phyloP scores from a whole-genome alignment of 108 stramenopile species.

The Conticribra guillardii region DNA sequence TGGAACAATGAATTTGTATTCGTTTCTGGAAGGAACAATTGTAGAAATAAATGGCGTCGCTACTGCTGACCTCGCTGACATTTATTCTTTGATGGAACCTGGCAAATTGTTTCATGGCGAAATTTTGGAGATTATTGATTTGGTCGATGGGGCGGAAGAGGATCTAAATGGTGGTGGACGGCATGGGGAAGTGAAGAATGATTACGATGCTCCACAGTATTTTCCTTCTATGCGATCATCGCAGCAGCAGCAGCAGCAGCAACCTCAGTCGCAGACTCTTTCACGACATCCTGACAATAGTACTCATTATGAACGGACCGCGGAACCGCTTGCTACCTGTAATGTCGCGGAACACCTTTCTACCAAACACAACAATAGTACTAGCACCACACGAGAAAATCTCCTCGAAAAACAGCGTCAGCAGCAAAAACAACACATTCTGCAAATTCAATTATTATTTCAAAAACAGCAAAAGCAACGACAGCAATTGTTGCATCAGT shows the following conservation, averaged over 20 bases:
- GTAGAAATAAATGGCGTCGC: slow-evolving; percentile 20
- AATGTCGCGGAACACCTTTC: no score
- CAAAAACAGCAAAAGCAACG: slow-evolving; percentile 12
- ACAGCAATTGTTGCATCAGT: slow-evolving; percentile 1
- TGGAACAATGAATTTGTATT: neutral
- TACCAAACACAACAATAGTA: neutral
- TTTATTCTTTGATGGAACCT: neutral
- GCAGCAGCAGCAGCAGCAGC: no score
- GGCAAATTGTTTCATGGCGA: slow-evolving; percentile 21
- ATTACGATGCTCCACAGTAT: no score
- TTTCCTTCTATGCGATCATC: no score
- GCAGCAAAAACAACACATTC: neutral
- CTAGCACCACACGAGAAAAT: slow-evolving; percentile 2
- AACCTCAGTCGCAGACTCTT: no score
- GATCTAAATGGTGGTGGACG: slow-evolving; percentile 4
- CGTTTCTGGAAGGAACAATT: slow-evolving; percentile 25
- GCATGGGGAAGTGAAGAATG: neutral
- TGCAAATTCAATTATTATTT: slow-evolving; percentile 3
- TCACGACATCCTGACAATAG: no score
- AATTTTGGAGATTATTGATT: slow-evolving; percentile 26
- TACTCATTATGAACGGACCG: no score
- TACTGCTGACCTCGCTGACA: neutral
- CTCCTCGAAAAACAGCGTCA: neutral
- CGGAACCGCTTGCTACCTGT: no score
- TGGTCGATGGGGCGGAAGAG: neutral